Conservation (phyloP, 208 protist species). For the Balamuthia mandrillaris region DNA sequence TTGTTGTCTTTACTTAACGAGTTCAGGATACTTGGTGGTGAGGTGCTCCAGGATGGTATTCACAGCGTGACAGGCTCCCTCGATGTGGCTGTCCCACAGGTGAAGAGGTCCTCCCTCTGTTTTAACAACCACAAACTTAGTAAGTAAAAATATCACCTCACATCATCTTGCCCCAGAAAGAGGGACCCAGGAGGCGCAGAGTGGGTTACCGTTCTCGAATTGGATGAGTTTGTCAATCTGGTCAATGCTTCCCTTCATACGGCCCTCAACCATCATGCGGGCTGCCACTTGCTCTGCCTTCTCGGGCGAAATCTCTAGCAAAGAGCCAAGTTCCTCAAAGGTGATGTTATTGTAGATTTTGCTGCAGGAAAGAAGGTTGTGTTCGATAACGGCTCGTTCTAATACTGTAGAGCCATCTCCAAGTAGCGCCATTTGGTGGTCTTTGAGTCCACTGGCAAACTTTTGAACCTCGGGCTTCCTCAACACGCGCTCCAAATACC, state of each 20-base stretch:
- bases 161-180: too few species aligned
- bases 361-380: slow-evolving; percentile 84
- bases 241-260: slow-evolving; percentile 77
- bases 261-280: slow-evolving; percentile 83
- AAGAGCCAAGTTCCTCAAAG: slow-evolving; percentile 78
- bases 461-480: slow-evolving; percentile 47
- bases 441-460: slow-evolving; percentile 53
- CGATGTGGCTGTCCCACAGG: slow-evolving; percentile 30
- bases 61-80: background rate
- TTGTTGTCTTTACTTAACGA: too few species aligned
- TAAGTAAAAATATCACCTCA: background rate
- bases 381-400: slow-evolving; percentile 78
- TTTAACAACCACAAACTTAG: background rate
- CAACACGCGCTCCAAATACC: slow-evolving; percentile 69
- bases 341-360: slow-evolving; percentile 89
- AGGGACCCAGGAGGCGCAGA: too few species aligned
- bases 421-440: slow-evolving; percentile 61
- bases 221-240: slow-evolving; percentile 76
- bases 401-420: slow-evolving; percentile 63
- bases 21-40: background rate
- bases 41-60: slow-evolving; percentile 18
- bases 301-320: slow-evolving; percentile 75
- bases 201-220: slow-evolving; percentile 64
- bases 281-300: slow-evolving; percentile 78
- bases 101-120: background rate